phyloP scores from a whole-genome alignment of 2,329 filamentous ascomycete species.

The Venturia pyrina region DNA sequence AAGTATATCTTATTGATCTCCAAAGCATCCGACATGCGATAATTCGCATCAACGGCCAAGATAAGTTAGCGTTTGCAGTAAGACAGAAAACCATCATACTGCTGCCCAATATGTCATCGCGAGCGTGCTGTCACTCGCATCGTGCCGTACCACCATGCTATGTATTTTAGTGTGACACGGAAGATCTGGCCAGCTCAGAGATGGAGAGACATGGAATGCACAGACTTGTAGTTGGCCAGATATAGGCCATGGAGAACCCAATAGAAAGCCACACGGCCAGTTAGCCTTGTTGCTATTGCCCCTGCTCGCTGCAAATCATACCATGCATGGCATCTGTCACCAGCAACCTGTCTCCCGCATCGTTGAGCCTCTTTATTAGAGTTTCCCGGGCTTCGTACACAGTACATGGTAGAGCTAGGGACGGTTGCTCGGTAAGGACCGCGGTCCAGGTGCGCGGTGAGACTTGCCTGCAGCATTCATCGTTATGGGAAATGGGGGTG shows the following conservation, averaged over 20 bases:
- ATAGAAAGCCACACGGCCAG: not conserved
- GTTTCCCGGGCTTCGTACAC: not conserved
- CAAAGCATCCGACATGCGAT: not conserved
- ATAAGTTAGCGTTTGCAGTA: not conserved
- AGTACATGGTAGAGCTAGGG: too few relatives aligned
- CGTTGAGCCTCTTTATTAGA: not conserved
- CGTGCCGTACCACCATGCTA: not conserved
- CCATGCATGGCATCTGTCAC: not conserved
- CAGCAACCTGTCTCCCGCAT: not conserved
- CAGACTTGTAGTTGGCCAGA: not conserved
- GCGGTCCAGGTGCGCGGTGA: not conserved
- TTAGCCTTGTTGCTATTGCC: not conserved
- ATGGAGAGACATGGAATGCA: not conserved
- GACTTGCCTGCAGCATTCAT: not conserved
- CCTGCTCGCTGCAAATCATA: not conserved
- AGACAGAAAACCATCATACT: not conserved
- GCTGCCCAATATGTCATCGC: not conserved
- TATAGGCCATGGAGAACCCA: not conserved
- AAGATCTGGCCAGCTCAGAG: not conserved
- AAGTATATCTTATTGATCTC: slow-evolving; percentile 1
- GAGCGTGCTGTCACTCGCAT: not conserved
- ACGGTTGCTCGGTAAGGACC: not conserved
- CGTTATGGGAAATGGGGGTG: not conserved
- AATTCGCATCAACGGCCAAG: not conserved
- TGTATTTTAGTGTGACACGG: not conserved